Conservation (phyloP, 2,329 filamentous ascomycete genomes). For the Tolypocladium pustulatum region DNA sequence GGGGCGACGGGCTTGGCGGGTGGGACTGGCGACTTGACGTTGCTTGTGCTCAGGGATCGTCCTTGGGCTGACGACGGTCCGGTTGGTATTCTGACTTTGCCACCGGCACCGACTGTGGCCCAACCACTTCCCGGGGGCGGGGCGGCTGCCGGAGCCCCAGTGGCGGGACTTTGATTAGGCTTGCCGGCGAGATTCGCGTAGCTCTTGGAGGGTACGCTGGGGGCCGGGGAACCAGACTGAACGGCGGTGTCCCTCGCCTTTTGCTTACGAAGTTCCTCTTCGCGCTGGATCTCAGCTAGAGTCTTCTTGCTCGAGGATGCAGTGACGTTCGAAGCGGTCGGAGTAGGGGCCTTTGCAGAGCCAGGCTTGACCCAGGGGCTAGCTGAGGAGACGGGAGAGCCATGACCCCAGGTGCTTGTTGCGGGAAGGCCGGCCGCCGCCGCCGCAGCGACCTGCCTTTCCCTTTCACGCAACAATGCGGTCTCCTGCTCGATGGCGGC, state of each 20-base stretch:
- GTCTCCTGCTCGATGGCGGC: conserved; percentile 72
- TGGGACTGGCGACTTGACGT: conserved; percentile 30
- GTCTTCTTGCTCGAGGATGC: conserved; percentile 62
- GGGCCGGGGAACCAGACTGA: conserved; percentile 35
- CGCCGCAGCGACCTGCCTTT: conserved; percentile 36
- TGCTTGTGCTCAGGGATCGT: conserved; percentile 33
- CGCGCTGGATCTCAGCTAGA: conserved; percentile 88
- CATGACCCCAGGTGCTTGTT: conserved; percentile 79
- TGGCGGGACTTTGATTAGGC: conserved; percentile 28
- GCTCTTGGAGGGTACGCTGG: conserved; percentile 56
- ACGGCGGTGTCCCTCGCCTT: conserved; percentile 46
- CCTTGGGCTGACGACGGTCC: conserved; percentile 40
- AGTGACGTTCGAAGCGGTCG: conserved; percentile 11
- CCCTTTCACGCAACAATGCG: conserved; percentile 47
- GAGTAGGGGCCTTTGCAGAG: conserved; percentile 27
- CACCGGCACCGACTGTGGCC: conserved; percentile 91
- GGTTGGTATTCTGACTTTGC: conserved; percentile 73
- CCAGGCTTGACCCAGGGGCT: conserved; percentile 60
- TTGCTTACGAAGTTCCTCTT: conserved; percentile 75
- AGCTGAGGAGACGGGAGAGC: conserved; percentile 57
- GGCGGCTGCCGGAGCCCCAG: conserved; percentile 18
- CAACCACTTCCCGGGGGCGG: conserved; percentile 50
- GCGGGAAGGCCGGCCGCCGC: conserved; percentile 74
- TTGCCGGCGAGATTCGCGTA: conserved; percentile 94
- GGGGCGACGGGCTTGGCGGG: conserved; percentile 42